phyloP scores from a whole-genome alignment of 148 eudicot species.

The Amaranthus palmeri region DNA sequence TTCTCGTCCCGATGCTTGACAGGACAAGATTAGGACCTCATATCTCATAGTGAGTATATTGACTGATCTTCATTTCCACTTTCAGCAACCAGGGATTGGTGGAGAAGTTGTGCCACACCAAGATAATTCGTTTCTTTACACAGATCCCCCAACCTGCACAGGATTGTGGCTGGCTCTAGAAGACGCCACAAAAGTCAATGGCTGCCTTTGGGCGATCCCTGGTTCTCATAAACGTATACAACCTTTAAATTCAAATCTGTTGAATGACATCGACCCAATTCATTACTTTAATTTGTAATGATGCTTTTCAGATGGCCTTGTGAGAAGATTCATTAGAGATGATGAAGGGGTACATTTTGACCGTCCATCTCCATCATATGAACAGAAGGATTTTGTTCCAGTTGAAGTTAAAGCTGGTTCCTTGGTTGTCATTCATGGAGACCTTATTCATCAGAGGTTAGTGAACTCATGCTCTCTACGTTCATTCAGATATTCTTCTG shows the following conservation, averaged over 20 bases:
- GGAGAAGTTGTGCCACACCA: conserved; percentile 99
- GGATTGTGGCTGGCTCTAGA: conserved; percentile 97
- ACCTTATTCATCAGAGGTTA: conserved; percentile 96
- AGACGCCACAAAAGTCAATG: conserved; percentile 76
- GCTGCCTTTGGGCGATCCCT: conserved; percentile 98
- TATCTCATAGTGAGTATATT: not conserved
- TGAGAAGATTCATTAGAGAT: conserved; percentile 82
- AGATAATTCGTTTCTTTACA: conserved; percentile 90
- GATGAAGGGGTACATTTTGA: conserved; percentile 84
- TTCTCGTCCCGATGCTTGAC: not conserved
- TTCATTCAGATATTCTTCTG: not conserved
- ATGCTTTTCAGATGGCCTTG: conserved; percentile 58
- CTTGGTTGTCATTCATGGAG: conserved; percentile 87
- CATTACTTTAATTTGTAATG: not conserved
- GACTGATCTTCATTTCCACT: conserved; percentile 15
- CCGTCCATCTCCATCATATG: conserved; percentile 69
- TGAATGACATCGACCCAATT: not conserved
- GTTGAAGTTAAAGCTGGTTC: conserved; percentile 95
- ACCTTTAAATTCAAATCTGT: conserved; percentile 1
- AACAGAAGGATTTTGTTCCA: conserved; percentile 74
- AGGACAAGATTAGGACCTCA: not conserved
- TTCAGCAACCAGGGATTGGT: conserved; percentile 99
- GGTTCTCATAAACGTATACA: conserved; percentile 78
- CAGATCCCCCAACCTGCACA: conserved; percentile 87
- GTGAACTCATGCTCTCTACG: conserved; percentile 4